Evolutionary conservation across 2,329 filamentous ascomycete genomes (phyloP), one percentile per base, ranked within the genome.

Genomic region (Microcyclosporella mali): DNA sequence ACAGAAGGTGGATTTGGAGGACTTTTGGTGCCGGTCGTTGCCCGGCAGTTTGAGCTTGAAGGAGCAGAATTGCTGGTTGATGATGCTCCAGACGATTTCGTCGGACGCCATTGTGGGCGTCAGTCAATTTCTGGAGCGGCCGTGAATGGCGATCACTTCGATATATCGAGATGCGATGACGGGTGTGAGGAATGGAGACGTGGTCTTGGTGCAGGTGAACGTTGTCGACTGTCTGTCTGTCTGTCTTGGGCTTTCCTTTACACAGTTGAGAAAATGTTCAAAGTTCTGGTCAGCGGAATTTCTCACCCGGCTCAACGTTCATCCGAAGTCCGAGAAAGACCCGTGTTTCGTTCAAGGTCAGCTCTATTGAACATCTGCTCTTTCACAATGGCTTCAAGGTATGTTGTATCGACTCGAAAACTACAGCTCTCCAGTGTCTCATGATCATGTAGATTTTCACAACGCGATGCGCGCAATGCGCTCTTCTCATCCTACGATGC

Each of bases 71-170:
- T 90, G 85, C 69, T 92, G 86, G 69, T 94, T 94, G 56, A 95
- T 95, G 45, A 95, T 86, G 66, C 89, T 82, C 92, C 92, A 98
- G 52, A 97, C 84, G 53, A 97, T 94, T 69, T 97, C 90, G 74
- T 97, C 90, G 51, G 88, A 94, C 45, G 86, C 81, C 85, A 92
- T 94, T 33, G 30, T 47, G 39, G 34, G 34, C 21, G 17, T 17
- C 4, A 16, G 12, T 17, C 31, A n/a, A 4, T 25, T 4, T 4
- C 9, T 4, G 4, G 21, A 9, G 21, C 4, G 4, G 21, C 21
- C 21, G 21, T 25, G 21, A 25, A 9, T 25, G 21, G 21, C 21
- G 21, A 9, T n/a, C n/a, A n/a, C n/a, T n/a, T n/a, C n/a, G 21
- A 9, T 25, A 9, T 25, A 25, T 25, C n/a, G n/a, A n/a, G 21